phyloP scores from a whole-genome alignment of 306 rosid species.

The Cucumis hystrix region DNA sequence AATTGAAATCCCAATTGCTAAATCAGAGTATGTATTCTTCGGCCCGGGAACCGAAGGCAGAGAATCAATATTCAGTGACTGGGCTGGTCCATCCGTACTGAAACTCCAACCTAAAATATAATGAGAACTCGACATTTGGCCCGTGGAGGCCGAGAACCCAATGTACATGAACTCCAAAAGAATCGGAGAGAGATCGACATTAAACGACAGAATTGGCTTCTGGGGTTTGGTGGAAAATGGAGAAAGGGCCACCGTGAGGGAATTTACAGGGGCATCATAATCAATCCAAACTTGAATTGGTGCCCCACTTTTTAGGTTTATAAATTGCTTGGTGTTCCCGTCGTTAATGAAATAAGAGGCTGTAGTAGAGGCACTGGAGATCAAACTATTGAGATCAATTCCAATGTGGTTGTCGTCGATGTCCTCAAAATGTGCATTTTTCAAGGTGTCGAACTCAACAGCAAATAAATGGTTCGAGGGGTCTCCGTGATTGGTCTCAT shows the following conservation, averaged over 20 bases:
- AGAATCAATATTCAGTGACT: conserved; percentile 31
- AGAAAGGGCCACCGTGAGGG: conserved; percentile 40
- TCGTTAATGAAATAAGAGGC: background rate
- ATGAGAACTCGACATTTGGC: conserved; percentile 69
- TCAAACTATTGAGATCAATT: background rate
- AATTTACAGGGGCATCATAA: conserved; percentile 30
- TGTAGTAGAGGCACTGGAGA: background rate
- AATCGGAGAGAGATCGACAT: conserved; percentile 36
- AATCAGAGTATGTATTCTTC: background rate
- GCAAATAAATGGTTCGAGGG: too few relatives aligned
- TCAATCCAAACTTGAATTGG: conserved; percentile 60
- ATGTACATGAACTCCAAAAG: conserved; percentile 50
- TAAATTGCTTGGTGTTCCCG: background rate
- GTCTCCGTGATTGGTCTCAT: too few relatives aligned
- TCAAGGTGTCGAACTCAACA: too few relatives aligned
- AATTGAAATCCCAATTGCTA: too few relatives aligned
- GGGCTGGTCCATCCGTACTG: conserved; percentile 41
- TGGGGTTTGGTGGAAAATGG: conserved; percentile 38
- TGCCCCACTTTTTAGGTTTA: background rate
- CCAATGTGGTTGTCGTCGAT: background rate
- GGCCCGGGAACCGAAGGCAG: conserved; percentile 46
- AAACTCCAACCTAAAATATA: conserved; percentile 77
- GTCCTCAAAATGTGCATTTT: background rate
- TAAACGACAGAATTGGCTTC: conserved; percentile 29
- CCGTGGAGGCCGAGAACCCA: conserved; percentile 79